Base-by-base conservation (phyloP, 768 basidiomycete species). In the Calvatia gigantea region DNA sequence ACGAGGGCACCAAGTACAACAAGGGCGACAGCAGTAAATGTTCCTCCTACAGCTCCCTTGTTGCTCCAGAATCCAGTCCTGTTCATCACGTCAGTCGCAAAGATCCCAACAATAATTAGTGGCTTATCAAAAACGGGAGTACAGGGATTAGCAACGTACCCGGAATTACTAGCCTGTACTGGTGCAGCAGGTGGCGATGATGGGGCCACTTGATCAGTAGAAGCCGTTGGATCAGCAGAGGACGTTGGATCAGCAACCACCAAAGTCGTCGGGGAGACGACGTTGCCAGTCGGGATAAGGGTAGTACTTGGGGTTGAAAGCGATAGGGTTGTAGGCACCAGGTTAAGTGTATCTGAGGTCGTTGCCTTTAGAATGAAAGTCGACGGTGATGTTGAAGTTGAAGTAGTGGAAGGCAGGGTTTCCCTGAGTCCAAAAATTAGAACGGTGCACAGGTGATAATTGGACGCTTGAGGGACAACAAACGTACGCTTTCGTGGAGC, bases 21-120 rank as follows among this genome's bases (percentile, higher is more conserved):
- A 2, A 81, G 59, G 45, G 73, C 75, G 50, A 73, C 69, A 54
- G 71, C 67, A 37, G 73, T 68, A 57, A 80, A 81, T 0, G 72
- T 74, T 37, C 72, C 76, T 0, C 74, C 80, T 17, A 79, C 75
- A 0, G 76, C 80, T 32, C 70, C 75, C 48, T 71, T 76, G 59
- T 77, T 73, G 43, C 69, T 59, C 60, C 78, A 73, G 70, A 81
- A 81, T 56, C 80, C 80, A 51, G n/a, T 29, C 32, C 4, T 5
- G 45, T 19, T 47, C 28, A 19, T 32, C 37, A n/a, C 25, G 17
- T 28, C 41, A 15, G 4, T 7, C n/a, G 42, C 21, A 41, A 5
- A 41, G 21, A 21, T 6, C 31, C 23, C 27, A 17, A 23, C 42
- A 5, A 28, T 32, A 19, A 19, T 42, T 23, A 42, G 31, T n/a